Base-by-base conservation (phyloP, 352 stramenopile species). In the Stramenopiles sp. region DNA sequence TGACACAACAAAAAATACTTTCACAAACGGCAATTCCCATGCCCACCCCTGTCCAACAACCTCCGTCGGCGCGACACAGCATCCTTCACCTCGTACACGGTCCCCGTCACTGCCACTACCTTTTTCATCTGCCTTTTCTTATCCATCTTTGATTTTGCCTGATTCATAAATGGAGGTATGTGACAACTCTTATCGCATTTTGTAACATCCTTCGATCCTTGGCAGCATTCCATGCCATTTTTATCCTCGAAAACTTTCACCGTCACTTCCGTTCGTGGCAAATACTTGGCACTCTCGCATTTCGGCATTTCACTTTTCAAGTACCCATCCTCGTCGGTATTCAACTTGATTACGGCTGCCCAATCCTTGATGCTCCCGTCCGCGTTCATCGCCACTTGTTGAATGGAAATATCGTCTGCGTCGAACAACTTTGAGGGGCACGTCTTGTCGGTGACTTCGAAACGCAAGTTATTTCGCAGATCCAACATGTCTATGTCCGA, bases 381-480 rank as follows among this genome's bases (percentile, higher is more conserved):
- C 22, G 71, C 22, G 14, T 78, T 14, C 71, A 78, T 78, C 8
- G 71, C 71, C 4, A 78, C 71, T 33, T 78, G 71, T 33, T 78
- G 71, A 33, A 78, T 78, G 22, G 71, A 78, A 78, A 78, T 78
- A 33, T 78, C 71, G 4, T 78, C 14, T 33, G 71, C 71, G 22
- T 31, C 31, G 22, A 78, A 78, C 22, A 78, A 33, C 8, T 31
- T 31, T 31, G 71, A 78, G 4, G 71, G 71, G 71, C 71, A 78
- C 22, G 71, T 14, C 14, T 31, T 78, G 22, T 78, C 71, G 30
- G 8, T 14, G 14, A 78, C 71, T 14, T 78, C 30, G 14, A 14
- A 78, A 14, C 71, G 71, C 22, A 78, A 14, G 71, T 14, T 14
- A 4, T 78, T 4, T 33, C 8, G 4, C 30, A 78, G 22, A 33